phyloP scores from a whole-genome alignment of 352 stramenopile genomes.

The Vaucheria bursata region DNA sequence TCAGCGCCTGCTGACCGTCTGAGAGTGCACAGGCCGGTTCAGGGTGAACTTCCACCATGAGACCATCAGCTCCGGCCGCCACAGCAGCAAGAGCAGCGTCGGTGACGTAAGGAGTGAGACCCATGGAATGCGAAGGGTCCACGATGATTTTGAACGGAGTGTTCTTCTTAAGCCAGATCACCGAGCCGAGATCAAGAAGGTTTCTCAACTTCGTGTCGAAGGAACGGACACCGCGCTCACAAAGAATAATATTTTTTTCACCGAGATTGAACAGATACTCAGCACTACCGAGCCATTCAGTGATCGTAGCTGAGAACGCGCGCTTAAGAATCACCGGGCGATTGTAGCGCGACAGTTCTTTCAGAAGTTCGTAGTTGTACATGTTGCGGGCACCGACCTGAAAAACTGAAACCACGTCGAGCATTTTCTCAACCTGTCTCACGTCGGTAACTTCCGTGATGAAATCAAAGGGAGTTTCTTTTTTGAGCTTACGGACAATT shows the following conservation, averaged over 20 bases:
- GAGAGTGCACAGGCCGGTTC: not conserved
- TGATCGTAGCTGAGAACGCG: too few relatives aligned
- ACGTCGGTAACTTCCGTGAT: too few relatives aligned
- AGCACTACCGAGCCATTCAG: not conserved
- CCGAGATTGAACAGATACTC: not conserved
- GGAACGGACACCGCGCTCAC: not conserved
- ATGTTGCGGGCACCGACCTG: too few relatives aligned
- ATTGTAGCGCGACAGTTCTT: too few relatives aligned
- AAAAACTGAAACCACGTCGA: too few relatives aligned
- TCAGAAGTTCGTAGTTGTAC: too few relatives aligned
- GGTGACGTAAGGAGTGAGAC: not conserved
- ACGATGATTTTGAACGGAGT: not conserved
- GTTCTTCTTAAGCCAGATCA: not conserved
- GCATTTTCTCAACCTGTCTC: too few relatives aligned
- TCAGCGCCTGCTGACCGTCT: not conserved
- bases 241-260: slow-evolving; percentile 1
- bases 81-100: not conserved
- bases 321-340: too few relatives aligned
- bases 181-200: not conserved
- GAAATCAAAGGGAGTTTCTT: too few relatives aligned
- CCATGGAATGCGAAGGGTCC: not conserved
- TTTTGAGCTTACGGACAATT: too few relatives aligned
- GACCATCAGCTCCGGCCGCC: not conserved
- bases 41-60: not conserved
- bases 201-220: not conserved